phyloP scores from a whole-genome alignment of 345 rosid genomes.

The Euphorbia tirucalli region DNA sequence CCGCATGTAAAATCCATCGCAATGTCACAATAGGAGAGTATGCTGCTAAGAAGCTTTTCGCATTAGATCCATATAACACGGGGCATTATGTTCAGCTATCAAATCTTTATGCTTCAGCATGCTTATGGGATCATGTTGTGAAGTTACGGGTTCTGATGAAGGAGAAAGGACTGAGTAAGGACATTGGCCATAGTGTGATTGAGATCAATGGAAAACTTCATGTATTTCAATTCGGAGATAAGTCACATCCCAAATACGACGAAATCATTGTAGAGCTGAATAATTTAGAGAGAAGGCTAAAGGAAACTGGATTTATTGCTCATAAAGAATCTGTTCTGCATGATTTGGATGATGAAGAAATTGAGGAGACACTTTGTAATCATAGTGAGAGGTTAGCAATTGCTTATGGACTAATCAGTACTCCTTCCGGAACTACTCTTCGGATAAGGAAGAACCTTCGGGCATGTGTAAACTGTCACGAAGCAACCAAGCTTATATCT shows the following conservation, averaged over 20 bases:
- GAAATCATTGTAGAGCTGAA: conserved; percentile 47
- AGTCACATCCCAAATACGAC: conserved; percentile 45
- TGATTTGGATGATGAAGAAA: conserved; percentile 60
- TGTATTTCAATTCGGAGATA: conserved; percentile 61
- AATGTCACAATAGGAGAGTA: conserved; percentile 57
- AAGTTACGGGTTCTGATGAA: conserved; percentile 54
- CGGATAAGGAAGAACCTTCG: conserved; percentile 61
- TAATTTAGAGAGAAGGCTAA: conserved; percentile 50
- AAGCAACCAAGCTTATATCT: conserved; percentile 54
- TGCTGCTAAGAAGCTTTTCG: conserved; percentile 62
- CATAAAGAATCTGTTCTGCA: conserved; percentile 50
- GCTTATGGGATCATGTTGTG: conserved; percentile 54
- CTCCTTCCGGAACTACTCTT: conserved; percentile 50
- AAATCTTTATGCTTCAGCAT: conserved; percentile 64
- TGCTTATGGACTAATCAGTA: conserved; percentile 65
- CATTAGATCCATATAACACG: conserved; percentile 51
- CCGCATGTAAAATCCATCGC: conserved; percentile 66
- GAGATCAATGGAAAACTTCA: conserved; percentile 54
- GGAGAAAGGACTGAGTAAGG: conserved; percentile 55
- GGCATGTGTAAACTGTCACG: conserved; percentile 65
- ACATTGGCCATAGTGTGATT: conserved; percentile 57
- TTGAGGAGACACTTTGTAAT: conserved; percentile 56
- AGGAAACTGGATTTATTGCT: conserved; percentile 52
- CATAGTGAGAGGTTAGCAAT: conserved; percentile 71
- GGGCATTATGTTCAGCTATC: conserved; percentile 76